A percentile compares a stretch with the other conserved stretches of the same genome.
Conservation (phyloP, 1,284 basidiomycete species). For the Cystobasidium slooffiae region DNA sequence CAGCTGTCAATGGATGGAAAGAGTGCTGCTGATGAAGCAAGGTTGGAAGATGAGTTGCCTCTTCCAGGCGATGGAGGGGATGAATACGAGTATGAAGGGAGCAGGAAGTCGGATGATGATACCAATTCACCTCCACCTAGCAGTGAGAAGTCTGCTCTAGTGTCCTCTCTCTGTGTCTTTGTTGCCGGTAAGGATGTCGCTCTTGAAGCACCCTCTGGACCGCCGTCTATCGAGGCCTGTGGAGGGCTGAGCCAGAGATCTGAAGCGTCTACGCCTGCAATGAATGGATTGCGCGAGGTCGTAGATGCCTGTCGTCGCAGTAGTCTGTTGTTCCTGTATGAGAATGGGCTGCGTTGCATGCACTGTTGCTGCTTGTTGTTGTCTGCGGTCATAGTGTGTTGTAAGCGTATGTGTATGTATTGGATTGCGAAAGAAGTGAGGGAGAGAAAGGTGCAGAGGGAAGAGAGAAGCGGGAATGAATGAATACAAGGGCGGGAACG, state of each 20-base stretch:
- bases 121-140: neutral
- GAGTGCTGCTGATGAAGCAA: conserved; percentile 19
- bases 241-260: conserved; percentile 39
- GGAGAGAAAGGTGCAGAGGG: neutral
- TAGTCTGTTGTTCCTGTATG: conserved; percentile 14
- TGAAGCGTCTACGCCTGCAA: conserved; percentile 35
- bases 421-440: neutral
- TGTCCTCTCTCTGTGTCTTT: neutral
- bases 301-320: conserved; percentile 4
- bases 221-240: conserved; percentile 9
- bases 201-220: neutral
- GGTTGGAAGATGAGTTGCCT: neutral
- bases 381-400: too few relatives aligned
- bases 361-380: conserved; percentile 2
- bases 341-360: conserved; percentile 19
- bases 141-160: conserved; percentile 4
- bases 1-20: conserved; percentile 30
- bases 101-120: neutral
- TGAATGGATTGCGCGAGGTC: conserved; percentile 26
- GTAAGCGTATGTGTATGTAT: neutral
- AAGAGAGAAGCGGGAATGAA: neutral
- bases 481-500: neutral
- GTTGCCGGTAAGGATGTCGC: neutral
- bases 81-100: conserved; percentile 11
- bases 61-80: neutral